phyloP scores from a whole-genome alignment of 352 stramenopile species.

The Pythium sp. region DNA sequence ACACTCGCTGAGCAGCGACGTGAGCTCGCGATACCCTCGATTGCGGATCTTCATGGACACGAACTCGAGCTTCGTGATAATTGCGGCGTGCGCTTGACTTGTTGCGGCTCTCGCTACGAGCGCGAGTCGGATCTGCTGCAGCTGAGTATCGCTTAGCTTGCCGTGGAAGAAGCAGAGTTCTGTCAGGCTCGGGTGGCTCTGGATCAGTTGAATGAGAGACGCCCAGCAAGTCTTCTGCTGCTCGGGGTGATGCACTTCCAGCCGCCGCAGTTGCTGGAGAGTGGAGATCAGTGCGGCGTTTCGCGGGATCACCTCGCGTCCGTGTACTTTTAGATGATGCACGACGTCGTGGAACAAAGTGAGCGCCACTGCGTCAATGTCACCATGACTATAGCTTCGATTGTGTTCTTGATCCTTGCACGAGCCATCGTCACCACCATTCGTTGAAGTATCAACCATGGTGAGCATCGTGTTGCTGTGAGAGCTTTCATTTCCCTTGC shows the following conservation, averaged over 20 bases:
- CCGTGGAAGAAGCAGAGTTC: constrained; percentile 77
- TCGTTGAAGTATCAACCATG: neutral
- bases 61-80: constrained; percentile 48
- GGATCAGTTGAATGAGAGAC: constrained; percentile 36
- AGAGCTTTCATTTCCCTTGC: neutral
- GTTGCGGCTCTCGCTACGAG: constrained; percentile 16
- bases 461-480: neutral
- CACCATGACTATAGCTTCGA: neutral
- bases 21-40: constrained; percentile 44
- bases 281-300: constrained; percentile 44
- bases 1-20: constrained; percentile 31
- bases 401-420: neutral
- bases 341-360: constrained; percentile 61
- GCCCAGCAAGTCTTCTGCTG: constrained; percentile 50
- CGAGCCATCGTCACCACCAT: neutral
- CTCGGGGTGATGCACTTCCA: constrained; percentile 77
- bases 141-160: constrained; percentile 42
- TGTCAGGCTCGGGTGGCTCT: constrained; percentile 27
- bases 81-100: neutral
- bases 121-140: constrained; percentile 36
- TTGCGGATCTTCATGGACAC: constrained; percentile 65
- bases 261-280: constrained; percentile 38
- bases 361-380: neutral
- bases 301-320: constrained; percentile 48
- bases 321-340: constrained; percentile 54